phyloP scores from a whole-genome alignment of 169 alveolate genomes.

The Plasmodium cynomolgi region DNA sequence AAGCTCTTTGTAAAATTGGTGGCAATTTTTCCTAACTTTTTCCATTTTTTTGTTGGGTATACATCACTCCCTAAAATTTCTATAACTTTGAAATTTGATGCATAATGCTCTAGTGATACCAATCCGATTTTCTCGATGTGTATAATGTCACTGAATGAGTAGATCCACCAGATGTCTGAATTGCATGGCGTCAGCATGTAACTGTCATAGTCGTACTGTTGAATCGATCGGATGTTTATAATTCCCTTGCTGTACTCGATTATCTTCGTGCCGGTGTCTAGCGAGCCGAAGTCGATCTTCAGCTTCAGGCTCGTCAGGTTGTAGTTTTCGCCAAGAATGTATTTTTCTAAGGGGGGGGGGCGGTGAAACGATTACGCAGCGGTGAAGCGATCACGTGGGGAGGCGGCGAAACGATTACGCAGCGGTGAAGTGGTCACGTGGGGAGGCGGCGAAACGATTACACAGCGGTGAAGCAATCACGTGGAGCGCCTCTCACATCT shows the following conservation, averaged over 20 bases:
- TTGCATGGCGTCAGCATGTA: slow-evolving; percentile 89
- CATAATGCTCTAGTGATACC: slow-evolving; percentile 85
- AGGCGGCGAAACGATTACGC: neutral
- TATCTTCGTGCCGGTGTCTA: slow-evolving; percentile 88
- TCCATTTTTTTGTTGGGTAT: slow-evolving; percentile 87
- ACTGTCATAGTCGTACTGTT: slow-evolving; percentile 81
- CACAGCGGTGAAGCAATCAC: neutral
- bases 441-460: neutral
- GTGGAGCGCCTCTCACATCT: neutral
- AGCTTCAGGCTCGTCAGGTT: slow-evolving; percentile 76
- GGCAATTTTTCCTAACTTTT: slow-evolving; percentile 83
- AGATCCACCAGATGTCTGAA: slow-evolving; percentile 85
- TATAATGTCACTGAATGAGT: slow-evolving; percentile 86
- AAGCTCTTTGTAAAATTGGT: slow-evolving; percentile 80
- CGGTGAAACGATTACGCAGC: neutral
- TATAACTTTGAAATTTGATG: slow-evolving; percentile 84
- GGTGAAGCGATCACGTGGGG: neutral
- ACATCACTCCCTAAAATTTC: slow-evolving; percentile 82
- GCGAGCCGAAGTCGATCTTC: slow-evolving; percentile 87
- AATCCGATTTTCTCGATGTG: slow-evolving; percentile 85
- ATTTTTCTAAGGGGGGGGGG: slow-evolving; percentile 10
- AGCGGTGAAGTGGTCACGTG: neutral
- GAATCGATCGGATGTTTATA: slow-evolving; percentile 48
- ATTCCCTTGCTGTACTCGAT: slow-evolving; percentile 83
- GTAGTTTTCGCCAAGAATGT: slow-evolving; percentile 75